Evolutionary conservation across 2,329 filamentous ascomycete genomes (phyloP), one percentile per base, ranked within the genome.

Genomic region (Penicillium sp.): DNA sequence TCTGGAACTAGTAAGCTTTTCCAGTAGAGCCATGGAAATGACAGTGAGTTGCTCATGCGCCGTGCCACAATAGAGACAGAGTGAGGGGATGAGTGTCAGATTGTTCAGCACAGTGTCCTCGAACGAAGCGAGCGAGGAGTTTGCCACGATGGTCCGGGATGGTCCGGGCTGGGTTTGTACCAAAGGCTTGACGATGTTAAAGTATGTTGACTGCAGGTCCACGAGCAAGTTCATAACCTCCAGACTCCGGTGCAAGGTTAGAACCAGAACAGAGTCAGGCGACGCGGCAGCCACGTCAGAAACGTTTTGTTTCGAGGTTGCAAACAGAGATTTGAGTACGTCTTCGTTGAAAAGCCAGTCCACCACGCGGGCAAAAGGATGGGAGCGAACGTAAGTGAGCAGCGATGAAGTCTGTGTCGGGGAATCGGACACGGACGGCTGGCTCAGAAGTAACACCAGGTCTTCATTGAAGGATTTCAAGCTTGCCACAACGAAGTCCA

Each of bases 271-370:
- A 6, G 93, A 96, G 62, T 91, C 87, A 1, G 87, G 84, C 5
- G 86, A 78, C 12, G 90, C 84, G 63, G 84, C 86, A 58, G 89
- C 85, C 39, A 97, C 82, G 55, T 89, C 86, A 8, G 82, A 79
- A 16, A 87, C 77, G 62, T 93, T 85, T 69, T 95, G 88, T 62
- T 93, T 89, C 31, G 94, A 84, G 12, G 88, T 84, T 54, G 84
- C 81, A 72, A 97, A 93, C 2, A 99, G 76, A 15, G 87, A 84
- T 60, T 83, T 84, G 65, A 96, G 85, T 23, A 97, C 90, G 60
- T 88, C 90, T 66, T 95, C 90, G 68, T 96, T 97, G 73, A 96
- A 96, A 74, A 99, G 84, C 91, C 94, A 97, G 69, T 99, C 94
- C 89, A 97, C 97, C 16, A 96, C 87, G 56, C 95, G 86, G 3